Evolutionary conservation across 116 monocot species (phyloP).

Genomic region (Papilionanthe hybrid): DNA sequence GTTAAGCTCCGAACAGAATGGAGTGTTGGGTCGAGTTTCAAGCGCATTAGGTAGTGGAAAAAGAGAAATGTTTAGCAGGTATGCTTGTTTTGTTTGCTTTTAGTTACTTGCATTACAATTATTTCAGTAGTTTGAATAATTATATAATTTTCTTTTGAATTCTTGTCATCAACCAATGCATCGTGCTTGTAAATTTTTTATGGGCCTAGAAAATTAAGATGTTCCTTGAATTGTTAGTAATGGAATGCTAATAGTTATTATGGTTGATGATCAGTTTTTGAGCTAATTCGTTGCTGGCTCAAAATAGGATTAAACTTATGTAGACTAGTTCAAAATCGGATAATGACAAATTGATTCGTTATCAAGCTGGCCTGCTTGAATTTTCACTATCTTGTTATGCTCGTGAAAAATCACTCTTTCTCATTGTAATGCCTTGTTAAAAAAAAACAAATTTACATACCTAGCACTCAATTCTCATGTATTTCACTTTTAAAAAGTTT

Average conservation of each 20-base stretch:
- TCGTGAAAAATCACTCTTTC: background rate
- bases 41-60: slow-evolving; percentile 51
- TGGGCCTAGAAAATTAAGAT: background rate
- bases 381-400: background rate
- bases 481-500: too few relatives aligned
- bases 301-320: background rate
- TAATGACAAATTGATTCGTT: background rate
- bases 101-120: background rate
- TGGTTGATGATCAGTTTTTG: too few relatives aligned
- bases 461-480: too few relatives aligned
- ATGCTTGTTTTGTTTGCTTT: slow-evolving; percentile 15
- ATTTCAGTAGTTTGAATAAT: background rate
- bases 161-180: background rate
- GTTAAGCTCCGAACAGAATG: slow-evolving; percentile 41
- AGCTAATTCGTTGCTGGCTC: too few relatives aligned
- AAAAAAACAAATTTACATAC: too few relatives aligned
- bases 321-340: background rate
- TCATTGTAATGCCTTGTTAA: too few relatives aligned
- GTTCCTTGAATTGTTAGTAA: background rate
- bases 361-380: background rate
- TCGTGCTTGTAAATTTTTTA: background rate
- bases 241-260: background rate
- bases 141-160: background rate
- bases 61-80: slow-evolving; percentile 67
- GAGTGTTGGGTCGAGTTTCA: slow-evolving; percentile 27